Evolutionary conservation across 108 stramenopile species (phyloP), one percentile per base, ranked within the genome.

Genomic region (Skeletonema marinoi): DNA sequence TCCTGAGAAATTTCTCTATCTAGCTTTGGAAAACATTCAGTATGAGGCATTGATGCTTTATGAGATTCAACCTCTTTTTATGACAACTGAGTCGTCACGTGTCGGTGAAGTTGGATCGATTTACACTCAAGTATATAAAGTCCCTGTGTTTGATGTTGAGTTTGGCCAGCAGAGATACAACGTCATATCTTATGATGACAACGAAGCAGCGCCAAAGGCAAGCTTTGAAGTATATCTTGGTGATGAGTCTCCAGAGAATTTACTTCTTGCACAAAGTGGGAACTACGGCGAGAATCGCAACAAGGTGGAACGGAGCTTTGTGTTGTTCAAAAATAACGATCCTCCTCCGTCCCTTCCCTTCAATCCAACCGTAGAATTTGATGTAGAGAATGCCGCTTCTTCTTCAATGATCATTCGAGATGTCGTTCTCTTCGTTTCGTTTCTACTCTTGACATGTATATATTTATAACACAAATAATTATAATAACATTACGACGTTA

Each of bases 171-270:
- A 76, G 51, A 48, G 71, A 51, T 82, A 82, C 51, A 82, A 72
- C 61, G 48, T 82, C 12, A 76, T 82, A 11, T 65, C 75, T 50
- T 71, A 71, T 39, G 81, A 82, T 51, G 75, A 76, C 46, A 82
- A 82, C 38, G 70, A 73, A 17, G 54, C 39, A 19, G 41, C 69
- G 14, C 64, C 74, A 3, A 66, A 71, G 56, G 61, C 75, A 16
- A 75, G 64, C 6, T 82, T 75, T 50, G 81, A 82, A 58, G 74
- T 82, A 32, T 82, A 82, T 46, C 62, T 76, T 30, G 81, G 81
- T 1, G 70, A 70, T 32, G 70, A 25, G 5, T n/a, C 21, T 16
- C 50, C 65, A 25, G 56, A 72, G 3, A 82, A 82, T 66, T 39
- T 76, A 29, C 60, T 82, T 30, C 61, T 82, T 21, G 69, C 68